Evolutionary conservation across 257 asterid genomes (phyloP), one percentile per base, ranked within the genome.

Genomic region (Ilex asprella): DNA sequence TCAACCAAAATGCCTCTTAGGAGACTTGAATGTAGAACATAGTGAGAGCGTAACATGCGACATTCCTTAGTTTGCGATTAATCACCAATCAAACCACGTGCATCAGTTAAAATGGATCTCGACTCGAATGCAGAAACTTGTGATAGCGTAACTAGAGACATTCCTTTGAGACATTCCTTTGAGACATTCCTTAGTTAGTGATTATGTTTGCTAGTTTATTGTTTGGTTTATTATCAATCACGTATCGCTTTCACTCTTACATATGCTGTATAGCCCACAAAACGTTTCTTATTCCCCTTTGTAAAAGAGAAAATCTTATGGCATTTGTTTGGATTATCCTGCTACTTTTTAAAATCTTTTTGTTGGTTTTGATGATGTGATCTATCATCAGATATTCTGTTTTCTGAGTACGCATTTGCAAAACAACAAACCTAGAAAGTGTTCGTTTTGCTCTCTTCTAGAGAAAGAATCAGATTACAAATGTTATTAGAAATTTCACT

Each of bases 241-340:
- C 72, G 70, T 56, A 60, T 91, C 89, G 75, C 84, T 85, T 73
- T 84, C 95, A 1, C 1, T 31, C 91, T 82, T 80, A 83, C 95
- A 82, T 81, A 73, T 74, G 76, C 87, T 72, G 77, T 67, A 21
- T 21, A 79, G 80, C 79, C 89, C 83, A 83, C 89, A 85, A 86
- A 86, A 73, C 82, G 86, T 76, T 78, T 72, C 79, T 83, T 78
- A 68, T 59, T 77, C 75, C 60, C 73, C 60, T 44, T 55, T 76
- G 70, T 64, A 81, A 85, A 86, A 79, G 89, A 79, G 89, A 67
- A 84, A 80, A 74, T 84, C 89, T 88, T 91, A 86, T 76, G 81
- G 65, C 88, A 79, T 84, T 79, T 82, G 81, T 88, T 83, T 84
- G 94, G 88, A 76, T 83, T 81, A 61, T 77, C 72, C 70, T 64